Base-by-base conservation (phyloP, 1,284 basidiomycete genomes). In the Leccinum subrobustum region DNA sequence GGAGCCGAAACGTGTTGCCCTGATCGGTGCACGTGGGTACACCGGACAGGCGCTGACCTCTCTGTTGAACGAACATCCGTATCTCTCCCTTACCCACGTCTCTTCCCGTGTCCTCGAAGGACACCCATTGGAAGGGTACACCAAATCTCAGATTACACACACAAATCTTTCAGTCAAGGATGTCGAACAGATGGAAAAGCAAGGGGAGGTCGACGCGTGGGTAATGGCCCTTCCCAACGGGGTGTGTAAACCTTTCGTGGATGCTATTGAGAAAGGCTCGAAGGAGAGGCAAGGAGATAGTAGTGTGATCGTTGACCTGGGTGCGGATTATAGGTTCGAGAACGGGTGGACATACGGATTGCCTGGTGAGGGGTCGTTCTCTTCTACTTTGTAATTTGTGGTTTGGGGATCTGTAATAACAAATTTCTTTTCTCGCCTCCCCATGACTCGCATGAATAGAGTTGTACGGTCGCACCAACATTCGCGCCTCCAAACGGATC, bases 181-280 rank as follows among this genome's bases (percentile, higher is more conserved):
- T 66, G 90, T 97, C 8, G 86, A 92, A 74, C 80, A 79, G 71
- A 92, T 98, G 88, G 95, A 96, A 76, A 87, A 89, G 76, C 81
- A 86, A 60, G 89, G 91, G 25, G 90, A 91, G 70, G 93, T 98
- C 20, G 95, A 98, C 72, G 95, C 93, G 9, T 98, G 95, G 94
- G 86, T 99, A 61, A 96, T 98, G 93, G 96, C 96, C 1, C 84
- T 99, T 50, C 96, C 96, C 33, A 99, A 99, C 70, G 97, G 96
- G 16, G 86, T 96, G 29, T 94, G 94, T 81, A 96, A 96, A 79
- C 95, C 96, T 0, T 99, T 98, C 71, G 95, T 99, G 18, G 95
- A 97, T 72, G 97, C 96, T 12, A 81, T 99, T 55, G 94, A 98
- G 70, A 80, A 81, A 35, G 88, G 87, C 2, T 84, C 89, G 12